These are phyloP conservation scores for Fusarium sp. DNA, from an alignment of 2,329 filamentous ascomycete genomes.

Conservation along the genomic window DNA sequence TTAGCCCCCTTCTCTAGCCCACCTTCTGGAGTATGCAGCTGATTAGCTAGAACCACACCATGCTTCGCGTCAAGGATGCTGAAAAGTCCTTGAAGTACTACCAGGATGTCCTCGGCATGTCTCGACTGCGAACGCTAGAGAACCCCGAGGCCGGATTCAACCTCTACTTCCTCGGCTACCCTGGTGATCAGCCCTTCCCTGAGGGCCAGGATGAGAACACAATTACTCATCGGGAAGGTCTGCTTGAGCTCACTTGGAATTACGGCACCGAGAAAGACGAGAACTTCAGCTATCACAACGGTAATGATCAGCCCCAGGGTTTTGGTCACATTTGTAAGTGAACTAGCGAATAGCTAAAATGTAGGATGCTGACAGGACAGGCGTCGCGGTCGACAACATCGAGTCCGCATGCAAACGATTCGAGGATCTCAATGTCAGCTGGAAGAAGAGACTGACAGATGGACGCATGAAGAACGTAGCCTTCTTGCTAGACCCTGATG, in stretches of 20 bases:
- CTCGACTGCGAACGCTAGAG: slow-evolving; percentile 76
- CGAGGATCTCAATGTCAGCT: slow-evolving; percentile 81
- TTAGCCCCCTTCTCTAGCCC: slow-evolving; percentile 38
- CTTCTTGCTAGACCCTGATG: slow-evolving; percentile 88
- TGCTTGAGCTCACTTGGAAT: slow-evolving; percentile 91
- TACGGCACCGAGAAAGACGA: slow-evolving; percentile 86
- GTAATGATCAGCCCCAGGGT: slow-evolving; percentile 89
- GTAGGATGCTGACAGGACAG: slow-evolving; percentile 52
- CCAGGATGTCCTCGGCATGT: slow-evolving; percentile 90
- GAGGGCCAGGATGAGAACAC: slow-evolving; percentile 55
- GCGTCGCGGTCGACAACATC: slow-evolving; percentile 85
- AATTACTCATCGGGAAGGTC: slow-evolving; percentile 76
- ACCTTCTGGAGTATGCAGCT: background rate
- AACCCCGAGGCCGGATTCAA: slow-evolving; percentile 79
- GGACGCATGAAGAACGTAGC: slow-evolving; percentile 94
- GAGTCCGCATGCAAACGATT: slow-evolving; percentile 87
- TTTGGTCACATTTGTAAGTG: slow-evolving; percentile 89
- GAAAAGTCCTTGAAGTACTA: slow-evolving; percentile 81
- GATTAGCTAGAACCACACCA: slow-evolving; percentile 77
- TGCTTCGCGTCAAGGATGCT: slow-evolving; percentile 90
- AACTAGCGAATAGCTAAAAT: background rate
- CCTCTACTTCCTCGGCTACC: slow-evolving; percentile 91
- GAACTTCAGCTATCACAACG: slow-evolving; percentile 87
- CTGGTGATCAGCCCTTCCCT: slow-evolving; percentile 62
- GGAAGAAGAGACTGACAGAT: slow-evolving; percentile 96